Evolutionary conservation across 31 red algal genomes (phyloP).

Genomic region (Endocladia muricata): DNA sequence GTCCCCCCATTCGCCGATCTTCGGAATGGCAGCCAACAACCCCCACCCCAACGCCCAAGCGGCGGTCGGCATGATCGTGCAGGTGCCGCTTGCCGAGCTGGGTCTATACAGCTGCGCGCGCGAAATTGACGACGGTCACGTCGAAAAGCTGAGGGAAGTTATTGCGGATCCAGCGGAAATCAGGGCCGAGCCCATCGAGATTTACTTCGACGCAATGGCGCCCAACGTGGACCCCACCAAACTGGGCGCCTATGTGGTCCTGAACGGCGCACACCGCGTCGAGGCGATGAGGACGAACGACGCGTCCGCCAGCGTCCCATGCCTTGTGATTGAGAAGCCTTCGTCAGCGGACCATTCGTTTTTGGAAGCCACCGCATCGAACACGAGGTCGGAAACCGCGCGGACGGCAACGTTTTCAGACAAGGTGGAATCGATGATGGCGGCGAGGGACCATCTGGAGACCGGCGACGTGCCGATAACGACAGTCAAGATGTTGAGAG

Average conservation of each 20-base stretch:
- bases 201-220: background rate
- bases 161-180: background rate
- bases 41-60: background rate
- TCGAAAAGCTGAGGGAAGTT: background rate
- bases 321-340: slow-evolving; percentile 5
- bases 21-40: background rate
- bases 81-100: background rate
- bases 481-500: no score
- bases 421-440: no score
- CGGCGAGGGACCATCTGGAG: no score
- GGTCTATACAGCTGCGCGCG: background rate
- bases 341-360: slow-evolving; percentile 5
- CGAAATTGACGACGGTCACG: background rate
- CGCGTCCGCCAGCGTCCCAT: background rate
- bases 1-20: background rate
- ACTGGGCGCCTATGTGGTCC: background rate
- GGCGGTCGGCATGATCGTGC: background rate
- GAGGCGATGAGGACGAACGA: background rate
- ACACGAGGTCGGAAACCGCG: no score
- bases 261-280: slow-evolving; percentile 9
- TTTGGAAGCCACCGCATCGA: no score
- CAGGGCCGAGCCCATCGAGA: background rate
- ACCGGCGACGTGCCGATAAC: no score
- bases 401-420: no score
- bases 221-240: background rate